Conservation (phyloP, 257 asterid species). For the Marsdenia floribunda region DNA sequence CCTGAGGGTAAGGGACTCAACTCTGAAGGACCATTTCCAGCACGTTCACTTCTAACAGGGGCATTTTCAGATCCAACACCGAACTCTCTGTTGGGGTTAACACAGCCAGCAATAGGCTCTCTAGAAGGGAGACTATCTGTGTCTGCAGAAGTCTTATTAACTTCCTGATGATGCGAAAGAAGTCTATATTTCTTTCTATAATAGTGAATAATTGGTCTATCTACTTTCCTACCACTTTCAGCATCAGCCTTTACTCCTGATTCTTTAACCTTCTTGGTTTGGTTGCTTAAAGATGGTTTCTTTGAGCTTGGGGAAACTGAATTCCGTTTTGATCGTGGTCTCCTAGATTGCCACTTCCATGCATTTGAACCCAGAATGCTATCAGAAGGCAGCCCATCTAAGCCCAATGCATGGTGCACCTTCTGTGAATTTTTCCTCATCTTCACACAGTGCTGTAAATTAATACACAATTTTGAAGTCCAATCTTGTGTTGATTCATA, state of each 20-base stretch:
- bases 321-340: conserved; percentile 62
- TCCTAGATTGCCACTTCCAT: conserved; percentile 72
- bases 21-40: conserved; percentile 16
- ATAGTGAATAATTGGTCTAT: conserved; percentile 52
- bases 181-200: conserved; percentile 60
- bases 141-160: conserved; percentile 20
- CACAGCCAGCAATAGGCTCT: conserved; percentile 18
- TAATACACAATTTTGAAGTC: conserved; percentile 68
- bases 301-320: conserved; percentile 22
- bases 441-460: conserved; percentile 62
- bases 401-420: conserved; percentile 50
- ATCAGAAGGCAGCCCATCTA: conserved; percentile 54
- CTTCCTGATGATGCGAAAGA: conserved; percentile 23
- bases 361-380: conserved; percentile 28
- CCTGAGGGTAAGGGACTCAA: conserved; percentile 16
- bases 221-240: conserved; percentile 27
- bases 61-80: conserved; percentile 5
- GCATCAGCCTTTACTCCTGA: conserved; percentile 23
- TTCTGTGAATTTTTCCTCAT: conserved; percentile 48
- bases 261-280: conserved; percentile 24
- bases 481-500: conserved; percentile 50
- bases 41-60: conserved; percentile 20
- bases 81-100: conserved; percentile 21
- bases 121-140: conserved; percentile 10
- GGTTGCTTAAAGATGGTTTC: conserved; percentile 24